These are phyloP conservation scores for Candida michaelii DNA, from an alignment of 805 yeast species.

Conservation along the genomic window DNA sequence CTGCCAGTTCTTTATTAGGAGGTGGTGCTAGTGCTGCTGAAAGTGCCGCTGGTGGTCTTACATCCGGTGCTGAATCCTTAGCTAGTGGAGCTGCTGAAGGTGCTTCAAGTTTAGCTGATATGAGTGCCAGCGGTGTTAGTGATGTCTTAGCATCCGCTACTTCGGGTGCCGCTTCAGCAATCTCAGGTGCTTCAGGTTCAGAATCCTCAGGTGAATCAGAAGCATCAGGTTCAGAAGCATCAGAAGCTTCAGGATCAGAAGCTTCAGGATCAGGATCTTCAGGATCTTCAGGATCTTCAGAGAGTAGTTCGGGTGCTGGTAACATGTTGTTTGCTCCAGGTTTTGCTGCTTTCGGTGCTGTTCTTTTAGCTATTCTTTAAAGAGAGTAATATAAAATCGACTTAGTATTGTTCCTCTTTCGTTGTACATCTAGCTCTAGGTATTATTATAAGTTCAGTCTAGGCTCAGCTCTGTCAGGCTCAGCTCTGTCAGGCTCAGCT, in stretches of 20 bases:
- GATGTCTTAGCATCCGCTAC: constrained; percentile 21
- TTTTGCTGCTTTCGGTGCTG: constrained; percentile 19
- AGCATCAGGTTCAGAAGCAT: constrained; percentile 23
- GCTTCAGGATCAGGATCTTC: constrained; percentile 15
- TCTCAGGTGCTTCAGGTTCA: constrained; percentile 18
- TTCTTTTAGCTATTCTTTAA: constrained; percentile 19
- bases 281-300: constrained; percentile 14
- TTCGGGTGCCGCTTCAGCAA: no score
- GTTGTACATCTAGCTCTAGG: no score
- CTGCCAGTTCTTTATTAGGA: constrained; percentile 10
- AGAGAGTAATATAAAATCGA: no score
- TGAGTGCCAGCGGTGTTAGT: constrained; percentile 17
- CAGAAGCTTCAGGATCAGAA: constrained; percentile 17
- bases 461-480: no score
- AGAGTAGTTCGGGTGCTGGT: no score
- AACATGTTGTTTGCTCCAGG: constrained; percentile 18
- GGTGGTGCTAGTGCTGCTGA: constrained; percentile 18
- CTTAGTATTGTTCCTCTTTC: no score
- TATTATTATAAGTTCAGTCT: no score
- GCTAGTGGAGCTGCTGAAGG: constrained; percentile 23
- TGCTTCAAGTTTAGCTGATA: constrained; percentile 12
- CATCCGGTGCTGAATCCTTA: constrained; percentile 3
- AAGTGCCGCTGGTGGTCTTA: constrained; percentile 1
- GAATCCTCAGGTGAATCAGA: constrained; percentile 16
- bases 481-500: no score